phyloP scores from a whole-genome alignment of 805 yeast genomes.

The Geotrichum ghanense region DNA sequence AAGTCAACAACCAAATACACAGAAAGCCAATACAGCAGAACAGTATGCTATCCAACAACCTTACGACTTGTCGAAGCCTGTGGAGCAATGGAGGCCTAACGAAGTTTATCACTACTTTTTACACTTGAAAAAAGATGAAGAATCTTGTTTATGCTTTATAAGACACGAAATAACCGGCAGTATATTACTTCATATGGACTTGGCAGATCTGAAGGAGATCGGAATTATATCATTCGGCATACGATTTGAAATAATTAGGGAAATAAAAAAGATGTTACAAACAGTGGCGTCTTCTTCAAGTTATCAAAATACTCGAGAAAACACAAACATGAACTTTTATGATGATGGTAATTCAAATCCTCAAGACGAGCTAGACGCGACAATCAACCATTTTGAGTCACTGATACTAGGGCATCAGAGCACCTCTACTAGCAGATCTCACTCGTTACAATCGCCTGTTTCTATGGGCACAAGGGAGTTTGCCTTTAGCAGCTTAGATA shows the following conservation, averaged over 20 bases:
- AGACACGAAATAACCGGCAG: not conserved
- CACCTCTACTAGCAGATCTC: too few relatives aligned
- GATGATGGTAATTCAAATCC: too few relatives aligned
- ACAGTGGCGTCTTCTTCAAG: not conserved
- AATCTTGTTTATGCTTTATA: not conserved
- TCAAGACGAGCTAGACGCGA: not conserved
- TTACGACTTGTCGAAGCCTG: not conserved
- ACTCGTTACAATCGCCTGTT: too few relatives aligned
- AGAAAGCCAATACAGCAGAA: not conserved
- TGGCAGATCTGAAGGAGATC: not conserved
- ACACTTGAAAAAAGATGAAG: not conserved
- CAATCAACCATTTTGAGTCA: not conserved
- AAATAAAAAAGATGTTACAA: not conserved
- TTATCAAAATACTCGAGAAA: not conserved
- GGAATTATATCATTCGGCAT: not conserved
- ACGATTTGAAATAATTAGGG: not conserved
- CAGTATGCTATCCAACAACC: not conserved
- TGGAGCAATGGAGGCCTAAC: not conserved
- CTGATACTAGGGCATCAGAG: not conserved
- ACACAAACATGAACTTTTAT: too few relatives aligned
- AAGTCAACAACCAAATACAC: not conserved
- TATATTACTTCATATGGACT: not conserved
- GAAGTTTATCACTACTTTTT: not conserved
- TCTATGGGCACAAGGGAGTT: too few relatives aligned
- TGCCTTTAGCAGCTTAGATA: too few relatives aligned